Conservation (phyloP, 768 basidiomycete species). For the Suillus subalutaceus region DNA sequence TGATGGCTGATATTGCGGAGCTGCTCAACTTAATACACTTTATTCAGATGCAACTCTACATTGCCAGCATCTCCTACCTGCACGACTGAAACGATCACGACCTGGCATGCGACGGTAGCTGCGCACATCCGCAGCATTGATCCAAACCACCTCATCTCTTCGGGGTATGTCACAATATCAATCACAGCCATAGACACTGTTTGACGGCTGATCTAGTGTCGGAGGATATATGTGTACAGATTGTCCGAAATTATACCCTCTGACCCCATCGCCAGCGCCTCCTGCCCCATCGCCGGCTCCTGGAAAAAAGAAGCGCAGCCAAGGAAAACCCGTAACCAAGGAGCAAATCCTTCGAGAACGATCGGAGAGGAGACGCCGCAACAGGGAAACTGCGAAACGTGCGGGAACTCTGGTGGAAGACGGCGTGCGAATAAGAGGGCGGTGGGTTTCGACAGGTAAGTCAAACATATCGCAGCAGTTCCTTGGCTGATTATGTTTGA, state of each 20-base stretch:
- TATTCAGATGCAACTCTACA: constrained; percentile 58
- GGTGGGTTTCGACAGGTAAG: constrained; percentile 60
- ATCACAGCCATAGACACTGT: constrained; percentile 9
- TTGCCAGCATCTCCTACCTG: constrained; percentile 46
- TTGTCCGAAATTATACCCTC: constrained; percentile 59
- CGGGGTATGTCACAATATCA: constrained; percentile 48
- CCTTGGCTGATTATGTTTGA: constrained; percentile 12
- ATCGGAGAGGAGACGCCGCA: constrained; percentile 49
- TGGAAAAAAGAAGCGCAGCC: constrained; percentile 37
- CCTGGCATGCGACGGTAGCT: constrained; percentile 55
- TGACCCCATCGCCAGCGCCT: constrained; percentile 36
- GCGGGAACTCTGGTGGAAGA: constrained; percentile 35
- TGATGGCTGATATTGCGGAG: background rate
- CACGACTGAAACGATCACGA: constrained; percentile 54
- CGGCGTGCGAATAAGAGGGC: constrained; percentile 57
- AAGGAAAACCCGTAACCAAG: constrained; percentile 46
- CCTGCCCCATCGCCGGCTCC: constrained; percentile 44
- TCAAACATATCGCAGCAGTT: constrained; percentile 3
- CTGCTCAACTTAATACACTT: constrained; percentile 6
- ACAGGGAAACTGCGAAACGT: constrained; percentile 38
- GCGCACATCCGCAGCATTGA: constrained; percentile 49
- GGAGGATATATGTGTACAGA: constrained; percentile 62
- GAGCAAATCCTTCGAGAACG: constrained; percentile 51
- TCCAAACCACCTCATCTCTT: constrained; percentile 64
- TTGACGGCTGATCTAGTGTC: constrained; percentile 31